phyloP scores from a whole-genome alignment of 1,139 yeast genomes.

The Trichomonascaceae sp. region DNA sequence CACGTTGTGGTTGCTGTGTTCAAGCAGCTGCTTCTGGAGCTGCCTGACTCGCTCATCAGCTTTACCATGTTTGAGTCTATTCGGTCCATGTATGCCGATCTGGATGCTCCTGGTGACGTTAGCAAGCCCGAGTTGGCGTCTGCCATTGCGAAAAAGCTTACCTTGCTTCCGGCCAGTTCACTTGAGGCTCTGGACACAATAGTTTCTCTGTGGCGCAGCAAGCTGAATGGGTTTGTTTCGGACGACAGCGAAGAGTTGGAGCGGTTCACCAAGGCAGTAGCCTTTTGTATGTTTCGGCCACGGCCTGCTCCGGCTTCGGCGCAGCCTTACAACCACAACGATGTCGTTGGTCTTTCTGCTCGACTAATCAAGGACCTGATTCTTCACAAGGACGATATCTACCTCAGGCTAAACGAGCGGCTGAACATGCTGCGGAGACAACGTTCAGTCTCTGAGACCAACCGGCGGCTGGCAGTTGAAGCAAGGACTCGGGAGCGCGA shows the following conservation, averaged over 20 bases:
- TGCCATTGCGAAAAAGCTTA: constrained; percentile 12
- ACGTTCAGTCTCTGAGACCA: constrained; percentile 19
- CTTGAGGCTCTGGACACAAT: constrained; percentile 11
- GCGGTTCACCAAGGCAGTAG: constrained; percentile 11
- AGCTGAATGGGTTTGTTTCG: neutral
- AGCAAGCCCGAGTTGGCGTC: constrained; percentile 6
- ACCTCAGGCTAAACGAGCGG: constrained; percentile 12
- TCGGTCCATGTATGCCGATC: constrained; percentile 42
- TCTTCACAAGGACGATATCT: constrained; percentile 13
- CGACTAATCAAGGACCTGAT: constrained; percentile 19
- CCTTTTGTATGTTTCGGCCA: constrained; percentile 23
- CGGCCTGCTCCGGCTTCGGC: too few relatives aligned
- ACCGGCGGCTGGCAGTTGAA: constrained; percentile 19
- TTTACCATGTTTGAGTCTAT: constrained; percentile 53
- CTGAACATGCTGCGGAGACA: constrained; percentile 10
- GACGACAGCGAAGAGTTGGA: constrained; percentile 3
- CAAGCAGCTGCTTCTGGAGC: constrained; percentile 61
- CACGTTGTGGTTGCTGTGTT: constrained; percentile 52
- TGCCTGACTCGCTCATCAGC: constrained; percentile 71
- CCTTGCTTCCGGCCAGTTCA: constrained; percentile 13
- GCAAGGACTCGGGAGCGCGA: constrained; percentile 22
- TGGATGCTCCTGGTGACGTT: too few relatives aligned
- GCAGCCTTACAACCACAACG: too few relatives aligned
- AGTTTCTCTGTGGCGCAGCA: constrained; percentile 7
- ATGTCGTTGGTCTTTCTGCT: constrained; percentile 16